Base-by-base conservation (phyloP, 257 asterid species). In the Penstemon davidsonii region DNA sequence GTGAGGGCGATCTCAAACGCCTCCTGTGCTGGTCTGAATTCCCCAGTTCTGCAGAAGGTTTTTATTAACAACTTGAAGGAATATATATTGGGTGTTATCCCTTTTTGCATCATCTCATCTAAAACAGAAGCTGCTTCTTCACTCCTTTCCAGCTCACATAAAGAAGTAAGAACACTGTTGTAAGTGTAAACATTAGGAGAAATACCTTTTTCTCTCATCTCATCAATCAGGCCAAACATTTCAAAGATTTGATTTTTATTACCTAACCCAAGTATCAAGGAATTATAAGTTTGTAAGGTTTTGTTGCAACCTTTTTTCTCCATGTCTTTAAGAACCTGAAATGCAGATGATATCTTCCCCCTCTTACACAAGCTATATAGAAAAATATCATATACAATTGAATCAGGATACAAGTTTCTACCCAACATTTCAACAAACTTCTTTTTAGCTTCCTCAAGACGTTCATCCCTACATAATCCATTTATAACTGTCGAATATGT, bases 301-400 rank as follows among this genome's bases (percentile, higher is more conserved):
- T 86, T 91, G 69, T 62, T 76, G 78, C 97, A 90, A 69, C 92
- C 96, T 76, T 80, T 88, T 67, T 73, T 87, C 81, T 93, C 99
- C 97, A 90, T 90, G 79, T 93, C 99, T 75, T 86, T 88, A 13
- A 93, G 92, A 81, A 93, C 99, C 86, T 88, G 94, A 78, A 90
- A 90, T 45, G 99, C 99, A 62, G 95, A 76, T 53, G 97, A 91
- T 65, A 88, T 65, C 81, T 93, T 93, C 56, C 95, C 96, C 76
- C 80, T 86, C 80, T 81, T 83, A 67, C 96, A 87, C 78, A 93
- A 75, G 76, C 79, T 72, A 71, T 81, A 74, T 7, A 88, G 54
- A 66, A 93, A 84, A 69, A 83, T 88, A 80, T 90, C 83, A 65
- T 88, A 90, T 33, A 90, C 66, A 40, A 84, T 55, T 59, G 96